These are phyloP conservation scores for Aspergillus incahuasiensis DNA, from an alignment of 495 filamentous ascomycete species.

Conservation along the genomic window DNA sequence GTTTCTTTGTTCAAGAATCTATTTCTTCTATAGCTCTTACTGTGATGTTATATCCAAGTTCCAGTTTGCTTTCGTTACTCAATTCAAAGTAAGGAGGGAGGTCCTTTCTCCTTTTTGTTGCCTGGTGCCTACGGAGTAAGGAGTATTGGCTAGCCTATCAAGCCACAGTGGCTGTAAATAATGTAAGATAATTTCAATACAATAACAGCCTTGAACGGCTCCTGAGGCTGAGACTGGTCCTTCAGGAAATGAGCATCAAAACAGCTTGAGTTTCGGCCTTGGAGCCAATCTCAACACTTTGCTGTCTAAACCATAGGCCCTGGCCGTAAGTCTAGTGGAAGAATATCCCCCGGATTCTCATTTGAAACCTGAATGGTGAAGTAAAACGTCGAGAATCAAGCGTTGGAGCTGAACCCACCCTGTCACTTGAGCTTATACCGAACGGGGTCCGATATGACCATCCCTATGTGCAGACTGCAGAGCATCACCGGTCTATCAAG, in stretches of 20 bases:
- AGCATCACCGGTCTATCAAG: background rate
- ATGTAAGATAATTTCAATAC: background rate
- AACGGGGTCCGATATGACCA: background rate
- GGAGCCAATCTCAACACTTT: background rate
- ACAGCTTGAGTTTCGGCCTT: background rate
- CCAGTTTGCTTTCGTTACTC: background rate
- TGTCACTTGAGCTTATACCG: conserved; percentile 4
- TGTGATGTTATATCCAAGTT: too few relatives aligned
- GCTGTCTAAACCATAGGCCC: background rate
- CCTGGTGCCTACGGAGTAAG: too few relatives aligned
- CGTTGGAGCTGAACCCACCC: background rate
- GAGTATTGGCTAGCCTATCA: conserved; percentile 15
- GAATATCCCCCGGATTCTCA: background rate
- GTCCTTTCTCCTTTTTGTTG: conserved; percentile 7
- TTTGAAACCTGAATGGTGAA: background rate
- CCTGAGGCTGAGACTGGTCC: background rate
- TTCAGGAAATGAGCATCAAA: background rate
- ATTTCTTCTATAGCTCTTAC: background rate
- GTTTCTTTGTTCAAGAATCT: background rate
- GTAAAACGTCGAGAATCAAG: background rate
- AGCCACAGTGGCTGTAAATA: conserved; percentile 26
- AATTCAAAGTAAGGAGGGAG: background rate
- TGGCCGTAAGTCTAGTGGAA: background rate
- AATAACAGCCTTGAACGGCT: background rate
- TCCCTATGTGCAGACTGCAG: background rate